Conservation (phyloP, 768 basidiomycete species). For the Kwoniella sp. region DNA sequence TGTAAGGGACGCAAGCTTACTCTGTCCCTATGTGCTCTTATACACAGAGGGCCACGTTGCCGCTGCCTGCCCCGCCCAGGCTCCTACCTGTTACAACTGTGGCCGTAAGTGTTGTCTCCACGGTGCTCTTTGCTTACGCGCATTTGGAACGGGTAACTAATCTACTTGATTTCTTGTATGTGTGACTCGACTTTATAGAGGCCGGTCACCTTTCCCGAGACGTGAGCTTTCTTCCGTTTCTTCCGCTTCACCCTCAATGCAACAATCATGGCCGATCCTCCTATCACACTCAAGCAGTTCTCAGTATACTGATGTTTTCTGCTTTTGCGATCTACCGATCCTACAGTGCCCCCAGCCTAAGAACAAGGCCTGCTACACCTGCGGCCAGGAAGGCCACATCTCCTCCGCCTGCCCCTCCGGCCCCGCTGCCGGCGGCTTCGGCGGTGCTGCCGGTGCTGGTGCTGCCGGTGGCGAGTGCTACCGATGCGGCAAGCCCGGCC, state of each 20-base stretch:
- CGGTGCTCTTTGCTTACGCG: not conserved
- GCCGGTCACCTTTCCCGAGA: slow-evolving; percentile 53
- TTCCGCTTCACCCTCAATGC: not conserved
- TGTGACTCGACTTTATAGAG: slow-evolving; percentile 17
- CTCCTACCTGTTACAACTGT: slow-evolving; percentile 55
- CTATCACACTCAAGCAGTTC: no score
- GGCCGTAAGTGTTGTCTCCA: slow-evolving; percentile 32
- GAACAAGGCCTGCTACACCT: slow-evolving; percentile 55
- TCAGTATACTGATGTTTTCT: no score
- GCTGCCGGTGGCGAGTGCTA: slow-evolving; percentile 53
- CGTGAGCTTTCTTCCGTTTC: slow-evolving; percentile 26
- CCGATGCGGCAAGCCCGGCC: slow-evolving; percentile 56
- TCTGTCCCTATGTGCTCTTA: not conserved
- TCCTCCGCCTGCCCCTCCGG: slow-evolving; percentile 51
- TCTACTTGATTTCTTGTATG: not conserved
- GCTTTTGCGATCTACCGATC: not conserved
- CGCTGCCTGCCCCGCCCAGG: slow-evolving; percentile 50
- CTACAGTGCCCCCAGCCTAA: slow-evolving; percentile 53
- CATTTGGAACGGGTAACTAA: not conserved
- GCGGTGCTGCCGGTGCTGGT: slow-evolving; percentile 33
- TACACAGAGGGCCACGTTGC: slow-evolving; percentile 54
- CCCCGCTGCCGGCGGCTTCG: slow-evolving; percentile 43
- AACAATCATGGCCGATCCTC: not conserved
- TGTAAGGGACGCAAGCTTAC: not conserved
- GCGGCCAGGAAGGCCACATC: slow-evolving; percentile 55